Base-by-base conservation (phyloP, 1,139 yeast genomes). In the Debaryomyces sp. region DNA sequence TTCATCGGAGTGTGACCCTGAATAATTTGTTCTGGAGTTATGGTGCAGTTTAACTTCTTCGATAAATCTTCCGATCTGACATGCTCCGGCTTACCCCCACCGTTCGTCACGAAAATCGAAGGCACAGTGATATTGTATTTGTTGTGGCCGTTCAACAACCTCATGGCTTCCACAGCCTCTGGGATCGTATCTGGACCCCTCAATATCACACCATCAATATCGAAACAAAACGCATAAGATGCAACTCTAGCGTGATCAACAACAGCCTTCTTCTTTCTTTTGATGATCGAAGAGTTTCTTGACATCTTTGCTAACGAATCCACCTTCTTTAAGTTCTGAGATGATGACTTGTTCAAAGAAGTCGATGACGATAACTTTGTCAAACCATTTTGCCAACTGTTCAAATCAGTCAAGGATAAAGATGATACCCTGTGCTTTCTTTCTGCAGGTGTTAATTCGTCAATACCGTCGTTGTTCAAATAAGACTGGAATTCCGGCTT, bases 1-100 rank as follows among this genome's bases (percentile, higher is more conserved):
- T 81, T 84, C 95, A 88, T 88, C 36, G 96, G 96, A 1, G 96
- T 89, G 66, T 88, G 96, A 48, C 96, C 95, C 66, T 89, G 96
- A 59, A 89, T 87, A 54, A 89, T 86, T 66, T 89, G 96, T 45
- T 85, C 91, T 33, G 84, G 82, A 6, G 86, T 80, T 50, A 88
- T 81, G 40, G 78, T 78, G 34, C 79, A 70, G n/a, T 76, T 77
- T 55, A 88, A 76, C 52, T 90, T 71, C 45, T 78, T 72, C 32
- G 85, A 74, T 60, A 89, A 75, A 58, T 87, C 92, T 46, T 77
- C 77, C 39, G 94, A 86, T 60, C 96, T 74, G 18, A 79, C 84
- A 53, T 75, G 68, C 63, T 89, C 96, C 6, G 90, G 88, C 62
- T 87, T 82, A 47, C 96, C 96, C 57, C 96, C 96, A 56, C 96